Evolutionary conservation across 139 green algal species (phyloP).

Genomic region (Chlamydomonas sp.): DNA sequence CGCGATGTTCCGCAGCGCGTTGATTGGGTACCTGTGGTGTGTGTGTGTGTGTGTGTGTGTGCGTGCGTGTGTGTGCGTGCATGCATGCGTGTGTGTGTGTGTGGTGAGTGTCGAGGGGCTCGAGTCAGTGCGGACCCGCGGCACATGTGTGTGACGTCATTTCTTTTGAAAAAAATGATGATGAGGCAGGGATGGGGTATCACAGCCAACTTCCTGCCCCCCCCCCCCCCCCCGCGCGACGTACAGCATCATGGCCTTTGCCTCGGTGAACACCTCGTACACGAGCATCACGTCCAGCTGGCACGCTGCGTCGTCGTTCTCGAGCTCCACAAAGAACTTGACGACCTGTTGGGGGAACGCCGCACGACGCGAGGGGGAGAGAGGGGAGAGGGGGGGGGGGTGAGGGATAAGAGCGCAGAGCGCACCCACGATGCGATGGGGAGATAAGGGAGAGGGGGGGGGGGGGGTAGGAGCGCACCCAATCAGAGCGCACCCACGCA

Average conservation of each 20-base stretch:
- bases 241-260: conserved; percentile 27
- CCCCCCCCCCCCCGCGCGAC: conserved; percentile 16
- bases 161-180: background rate
- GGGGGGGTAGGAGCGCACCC: too few relatives aligned
- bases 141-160: background rate
- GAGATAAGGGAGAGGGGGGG: background rate
- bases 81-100: too few relatives aligned
- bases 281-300: conserved; percentile 18
- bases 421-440: too few relatives aligned
- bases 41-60: too few relatives aligned
- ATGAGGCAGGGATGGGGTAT: background rate
- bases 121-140: background rate
- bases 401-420: too few relatives aligned
- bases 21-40: too few relatives aligned
- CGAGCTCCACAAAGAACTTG: conserved; percentile 9
- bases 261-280: conserved; percentile 19
- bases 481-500: too few relatives aligned
- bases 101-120: too few relatives aligned
- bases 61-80: too few relatives aligned
- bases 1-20: too few relatives aligned
- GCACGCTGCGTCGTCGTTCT: conserved; percentile 11
- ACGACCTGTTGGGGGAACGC: conserved; percentile 16
- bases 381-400: too few relatives aligned
- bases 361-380: too few relatives aligned
- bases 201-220: background rate